Evolutionary conservation across 768 basidiomycete species (phyloP), one percentile per base, ranked within the genome.

Genomic region (Chlorophyllum brunneum): DNA sequence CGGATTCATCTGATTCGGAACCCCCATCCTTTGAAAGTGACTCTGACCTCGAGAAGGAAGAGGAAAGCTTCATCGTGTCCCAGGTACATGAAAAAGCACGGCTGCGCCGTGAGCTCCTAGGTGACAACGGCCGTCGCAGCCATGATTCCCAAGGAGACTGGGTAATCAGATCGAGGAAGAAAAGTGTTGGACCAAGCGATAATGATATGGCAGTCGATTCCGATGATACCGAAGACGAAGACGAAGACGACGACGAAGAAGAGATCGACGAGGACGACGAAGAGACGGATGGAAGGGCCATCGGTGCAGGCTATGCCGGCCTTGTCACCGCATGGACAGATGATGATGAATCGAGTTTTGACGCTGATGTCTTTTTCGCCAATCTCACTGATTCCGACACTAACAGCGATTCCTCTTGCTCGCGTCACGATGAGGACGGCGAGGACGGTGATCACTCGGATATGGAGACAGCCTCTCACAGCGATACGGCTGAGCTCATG

Each of bases 281-380:
- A 29, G 65, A 64, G 40, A 54, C 56, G 7, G 65, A 67, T 38
- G 66, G 63, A 27, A 47, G 58, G 51, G 38, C 52, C 37, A 40
- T 56, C 62, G 18, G 65, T 61, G 52, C 58, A 49, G 40, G 61
- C 42, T 87, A 83, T 60, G 77, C 78, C 34, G 86, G 85, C 42
- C 75, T 88, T 41, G 83, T 79, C 42, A 84, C 84, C 1, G 83
- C 86, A 37, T 92, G 88, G 88, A 85, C 85, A 34, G 85, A 86
- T 16, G 86, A 84, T 52, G 88, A 84, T 56, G 88, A 89, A 63
- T 85, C 82, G 2, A 81, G 77, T 54, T 88, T 89, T 59, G 90
- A 92, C 59, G 90, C 90, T 8, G 88, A 92, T 55, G 65, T 92
- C 0, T 92, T 92, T 70, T 92, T 92, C 61, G 81, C 85, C 50